Evolutionary conservation across 345 rosid genomes (phyloP), one percentile per base, ranked within the genome.

Genomic region (Brassica nigra): DNA sequence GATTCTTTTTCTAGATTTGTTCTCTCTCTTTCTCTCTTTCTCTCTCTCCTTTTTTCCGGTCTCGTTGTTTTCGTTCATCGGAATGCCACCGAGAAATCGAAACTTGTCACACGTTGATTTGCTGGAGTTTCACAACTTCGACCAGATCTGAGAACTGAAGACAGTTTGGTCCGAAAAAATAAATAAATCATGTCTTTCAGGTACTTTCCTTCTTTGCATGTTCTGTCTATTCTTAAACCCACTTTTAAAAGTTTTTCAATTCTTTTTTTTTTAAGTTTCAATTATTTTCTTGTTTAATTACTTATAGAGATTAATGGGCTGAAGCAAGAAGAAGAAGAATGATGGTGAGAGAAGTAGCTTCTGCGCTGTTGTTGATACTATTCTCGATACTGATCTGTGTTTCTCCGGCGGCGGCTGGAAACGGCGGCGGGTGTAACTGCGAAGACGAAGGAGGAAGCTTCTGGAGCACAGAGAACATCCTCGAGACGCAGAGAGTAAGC

Each of bases 371-470:
- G 52, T 75, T 89, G 82, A 82, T 88, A 70, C 79, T 79, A 49
- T 82, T 83, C 15, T 71, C 66, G 36, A 27, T 90, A 73, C 70
- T 90, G 12, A 18, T 84, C 8, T 76, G 84, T 0, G 76, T 81
- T 2, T 80, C 88, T 0, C 79, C 87, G 18, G 87, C 84, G 5
- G 84, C 82, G 15, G 87, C 86, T 2, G 90, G 87, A 14, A 77
- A 76, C 78, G 86, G 86, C 57, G 87, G 88, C 57, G 87, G 88
- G 67, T 95, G 99, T 76, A 95, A 91, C 30, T 95, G 99, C 65
- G 99, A 93, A 14, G 92, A 95, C 74, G 99, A 95, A 76, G 98
- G 88, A 76, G 98, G 87, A 27, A 82, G 89, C 68, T 81, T 87
- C 23, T 93, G 96, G 98, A 88, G 87, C 78, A 82, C 89, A 27